phyloP scores from a whole-genome alignment of 1,284 basidiomycete species.

The Phenoliferia sp. region DNA sequence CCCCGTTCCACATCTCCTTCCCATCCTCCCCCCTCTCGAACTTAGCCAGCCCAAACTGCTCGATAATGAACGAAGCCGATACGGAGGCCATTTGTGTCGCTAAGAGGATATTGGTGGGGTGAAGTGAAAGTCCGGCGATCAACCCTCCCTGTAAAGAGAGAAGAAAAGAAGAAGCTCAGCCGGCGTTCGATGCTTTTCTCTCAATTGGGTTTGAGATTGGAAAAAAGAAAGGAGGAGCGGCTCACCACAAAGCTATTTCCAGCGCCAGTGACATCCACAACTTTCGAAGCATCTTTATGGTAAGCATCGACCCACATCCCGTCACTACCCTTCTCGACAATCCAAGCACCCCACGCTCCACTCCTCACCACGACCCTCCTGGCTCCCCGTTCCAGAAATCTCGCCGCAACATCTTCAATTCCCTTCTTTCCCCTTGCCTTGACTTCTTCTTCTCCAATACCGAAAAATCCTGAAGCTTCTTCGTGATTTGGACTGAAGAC shows the following conservation, averaged over 20 bases:
- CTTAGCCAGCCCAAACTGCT: slow-evolving; percentile 52
- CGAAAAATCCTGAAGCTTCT: slow-evolving; percentile 45
- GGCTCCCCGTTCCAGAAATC: slow-evolving; percentile 44
- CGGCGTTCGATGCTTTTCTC: no score
- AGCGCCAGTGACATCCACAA: slow-evolving; percentile 82
- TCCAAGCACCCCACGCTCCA: slow-evolving; percentile 69
- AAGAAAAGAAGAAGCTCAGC: slow-evolving; percentile 30
- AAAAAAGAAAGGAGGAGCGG: slow-evolving; percentile 15
- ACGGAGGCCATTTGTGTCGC: slow-evolving; percentile 16
- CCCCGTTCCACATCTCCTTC: slow-evolving; percentile 29
- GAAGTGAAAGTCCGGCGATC: slow-evolving; percentile 31
- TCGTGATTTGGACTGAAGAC: slow-evolving; percentile 47
- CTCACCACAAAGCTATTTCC: slow-evolving; percentile 85
- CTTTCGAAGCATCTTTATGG: slow-evolving; percentile 53
- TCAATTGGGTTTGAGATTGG: no score
- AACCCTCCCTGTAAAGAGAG: slow-evolving; percentile 27
- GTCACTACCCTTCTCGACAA: slow-evolving; percentile 48
- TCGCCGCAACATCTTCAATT: slow-evolving; percentile 28
- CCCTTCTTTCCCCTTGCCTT: slow-evolving; percentile 6
- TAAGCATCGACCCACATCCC: slow-evolving; percentile 71
- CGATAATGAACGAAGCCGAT: slow-evolving; percentile 65
- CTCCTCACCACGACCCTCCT: slow-evolving; percentile 58
- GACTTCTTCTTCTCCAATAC: slow-evolving; percentile 11
- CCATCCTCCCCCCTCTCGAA: background rate
- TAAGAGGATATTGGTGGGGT: slow-evolving; percentile 12